phyloP scores from a whole-genome alignment of 345 rosid species.

The Eucalyptus lansdowneana region DNA sequence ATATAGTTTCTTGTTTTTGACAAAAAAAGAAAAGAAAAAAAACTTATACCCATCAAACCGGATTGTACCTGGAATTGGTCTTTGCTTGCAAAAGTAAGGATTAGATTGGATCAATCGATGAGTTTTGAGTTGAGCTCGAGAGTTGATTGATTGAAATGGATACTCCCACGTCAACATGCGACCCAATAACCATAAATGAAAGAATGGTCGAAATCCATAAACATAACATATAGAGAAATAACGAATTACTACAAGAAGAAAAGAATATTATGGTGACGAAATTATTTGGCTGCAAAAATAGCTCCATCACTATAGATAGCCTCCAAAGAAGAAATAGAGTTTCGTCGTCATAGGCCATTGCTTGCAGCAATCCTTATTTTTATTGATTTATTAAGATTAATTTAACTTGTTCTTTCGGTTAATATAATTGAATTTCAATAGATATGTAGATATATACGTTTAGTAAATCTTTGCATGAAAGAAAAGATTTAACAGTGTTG shows the following conservation, averaged over 20 bases:
- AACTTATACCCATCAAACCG: background rate
- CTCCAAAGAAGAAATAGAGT: background rate
- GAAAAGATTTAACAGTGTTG: background rate
- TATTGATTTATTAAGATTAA: background rate
- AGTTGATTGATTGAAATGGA: background rate
- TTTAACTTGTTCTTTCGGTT: background rate
- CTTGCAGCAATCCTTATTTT: background rate
- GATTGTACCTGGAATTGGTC: background rate
- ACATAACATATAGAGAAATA: background rate
- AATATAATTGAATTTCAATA: background rate
- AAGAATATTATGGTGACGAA: background rate
- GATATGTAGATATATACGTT: background rate
- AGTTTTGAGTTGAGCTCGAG: background rate
- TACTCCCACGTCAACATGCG: background rate
- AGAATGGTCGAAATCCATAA: background rate
- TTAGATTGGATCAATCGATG: background rate
- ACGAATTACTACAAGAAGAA: background rate
- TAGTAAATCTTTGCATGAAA: background rate
- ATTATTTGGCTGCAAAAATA: background rate
- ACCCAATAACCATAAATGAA: background rate
- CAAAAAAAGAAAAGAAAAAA: too few relatives aligned
- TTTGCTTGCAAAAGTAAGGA: background rate
- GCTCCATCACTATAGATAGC: background rate
- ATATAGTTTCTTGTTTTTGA: too few relatives aligned
- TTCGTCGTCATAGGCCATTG: background rate